Evolutionary conservation across 1,139 yeast species (phyloP), one percentile per base, ranked within the genome.

Genomic region (Candida sanyaensis): DNA sequence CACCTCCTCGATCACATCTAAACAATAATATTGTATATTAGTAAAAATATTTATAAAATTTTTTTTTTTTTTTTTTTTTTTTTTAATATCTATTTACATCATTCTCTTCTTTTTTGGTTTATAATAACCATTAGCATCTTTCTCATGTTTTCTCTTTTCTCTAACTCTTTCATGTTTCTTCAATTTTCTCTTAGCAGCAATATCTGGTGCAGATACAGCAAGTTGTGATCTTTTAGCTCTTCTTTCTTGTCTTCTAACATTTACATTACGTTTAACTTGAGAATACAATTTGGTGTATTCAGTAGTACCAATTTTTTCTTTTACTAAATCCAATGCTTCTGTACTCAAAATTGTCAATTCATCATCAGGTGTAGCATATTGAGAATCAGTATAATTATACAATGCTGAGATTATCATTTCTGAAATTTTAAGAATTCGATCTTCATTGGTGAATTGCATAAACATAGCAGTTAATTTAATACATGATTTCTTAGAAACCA

Each of bases 161-260:
- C 95, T 81, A 39, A 81, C 79, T 58, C 86, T 79, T 44, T 77
- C 81, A 68, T 91, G 96, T 64, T 88, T 88, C 67, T 77, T 85
- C 58, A 88, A 63, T 68, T 88, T 89, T 64, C 88, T 81, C 59
- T 78, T 80, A 4, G 97, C 96, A 24, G 89, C 85, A 39, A 80
- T 68, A 21, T 87, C 96, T 0, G 99, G 99, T 5, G 88, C 88
- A 11, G 78, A 78, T 4, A 92, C 77, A 1, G 92, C 89, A 64
- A 89, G 70, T 53, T 88, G 85, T 0, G 96, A 87, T 50, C 92
- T 77, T 61, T 84, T 86, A 1, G 88, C 79, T 60, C 76, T 84
- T 66, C 98, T 82, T 44, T 89, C 95, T 52, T 78, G 78, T 60
- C 98, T 81, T 64, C 90, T 78, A 29, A 73, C 73, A 38, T 69